Conservation (phyloP, 2,329 filamentous ascomycete species). For the Beauveria bassiana region DNA sequence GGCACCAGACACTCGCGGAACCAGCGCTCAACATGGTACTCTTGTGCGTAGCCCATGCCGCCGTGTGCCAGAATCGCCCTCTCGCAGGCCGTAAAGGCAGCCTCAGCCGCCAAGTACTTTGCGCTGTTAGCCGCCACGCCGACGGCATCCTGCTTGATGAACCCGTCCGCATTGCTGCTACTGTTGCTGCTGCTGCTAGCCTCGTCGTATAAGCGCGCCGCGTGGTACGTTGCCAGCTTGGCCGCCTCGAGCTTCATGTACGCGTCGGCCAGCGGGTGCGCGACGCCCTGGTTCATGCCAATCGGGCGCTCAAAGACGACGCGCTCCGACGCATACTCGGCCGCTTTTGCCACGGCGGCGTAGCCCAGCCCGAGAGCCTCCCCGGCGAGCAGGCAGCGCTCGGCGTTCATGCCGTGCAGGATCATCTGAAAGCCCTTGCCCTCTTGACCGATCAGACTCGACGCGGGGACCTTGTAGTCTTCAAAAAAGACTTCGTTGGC, state of each 20-base stretch:
- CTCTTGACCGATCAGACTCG: slow-evolving; percentile 62
- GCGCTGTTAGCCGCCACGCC: slow-evolving; percentile 61
- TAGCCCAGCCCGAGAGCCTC: slow-evolving; percentile 78
- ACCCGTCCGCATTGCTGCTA: slow-evolving; percentile 33
- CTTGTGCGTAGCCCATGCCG: slow-evolving; percentile 58
- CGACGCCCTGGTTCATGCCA: slow-evolving; percentile 58
- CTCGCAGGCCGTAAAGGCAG: slow-evolving; percentile 55
- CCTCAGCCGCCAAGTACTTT: slow-evolving; percentile 62
- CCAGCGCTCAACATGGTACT: slow-evolving; percentile 60
- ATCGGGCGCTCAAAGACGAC: slow-evolving; percentile 59
- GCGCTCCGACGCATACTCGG: slow-evolving; percentile 58
- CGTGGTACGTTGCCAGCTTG: slow-evolving; percentile 58
- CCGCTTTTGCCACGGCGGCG: slow-evolving; percentile 55
- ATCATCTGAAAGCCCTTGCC: slow-evolving; percentile 73
- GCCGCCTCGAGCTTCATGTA: slow-evolving; percentile 60
- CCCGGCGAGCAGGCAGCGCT: slow-evolving; percentile 66
- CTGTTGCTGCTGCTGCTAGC: slow-evolving; percentile 21
- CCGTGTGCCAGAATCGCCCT: slow-evolving; percentile 51
- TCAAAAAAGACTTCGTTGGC: slow-evolving; percentile 88
- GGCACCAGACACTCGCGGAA: slow-evolving; percentile 58
- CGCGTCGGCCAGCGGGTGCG: slow-evolving; percentile 57
- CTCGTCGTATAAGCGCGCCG: slow-evolving; percentile 53
- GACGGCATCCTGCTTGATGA: slow-evolving; percentile 46
- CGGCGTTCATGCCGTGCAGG: slow-evolving; percentile 73
- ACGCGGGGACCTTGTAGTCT: slow-evolving; percentile 58